Conservation (phyloP, 2,329 filamentous ascomycete genomes). For the Teratosphaeria destructans region DNA sequence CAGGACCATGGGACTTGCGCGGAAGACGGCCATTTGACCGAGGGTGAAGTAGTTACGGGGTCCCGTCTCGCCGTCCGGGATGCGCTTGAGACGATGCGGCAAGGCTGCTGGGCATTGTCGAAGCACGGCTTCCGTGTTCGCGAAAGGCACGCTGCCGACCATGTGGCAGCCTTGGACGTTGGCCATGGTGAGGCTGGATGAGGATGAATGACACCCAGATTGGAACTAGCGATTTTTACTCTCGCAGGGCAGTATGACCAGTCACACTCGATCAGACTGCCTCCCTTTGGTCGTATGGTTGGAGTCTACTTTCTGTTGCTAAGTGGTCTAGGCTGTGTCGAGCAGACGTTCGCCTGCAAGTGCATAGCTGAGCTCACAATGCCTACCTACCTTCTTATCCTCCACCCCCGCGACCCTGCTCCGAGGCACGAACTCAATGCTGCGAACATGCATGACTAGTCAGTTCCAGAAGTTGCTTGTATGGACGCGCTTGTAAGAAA, state of each 20-base stretch:
- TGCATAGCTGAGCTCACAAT: neutral
- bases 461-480: neutral
- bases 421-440: neutral
- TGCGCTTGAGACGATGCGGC: constrained; percentile 25
- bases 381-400: too few relatives aligned
- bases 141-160: constrained; percentile 30
- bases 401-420: too few relatives aligned
- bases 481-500: too few relatives aligned
- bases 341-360: neutral
- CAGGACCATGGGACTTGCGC: constrained; percentile 12
- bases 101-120: constrained; percentile 19
- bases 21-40: constrained; percentile 27
- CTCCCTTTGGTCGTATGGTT: too few relatives aligned
- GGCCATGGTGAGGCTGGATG: constrained; percentile 1
- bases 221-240: too few relatives aligned
- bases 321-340: neutral
- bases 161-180: constrained; percentile 21
- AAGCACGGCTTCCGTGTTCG: constrained; percentile 26
- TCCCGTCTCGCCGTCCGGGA: constrained; percentile 35
- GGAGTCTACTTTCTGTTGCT: too few relatives aligned
- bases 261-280: too few relatives aligned
- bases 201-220: too few relatives aligned
- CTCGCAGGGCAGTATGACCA: too few relatives aligned
- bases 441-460: neutral
- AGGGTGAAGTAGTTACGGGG: constrained; percentile 24